Conservation (phyloP, 257 asterid species). For the Lycium barbarum region DNA sequence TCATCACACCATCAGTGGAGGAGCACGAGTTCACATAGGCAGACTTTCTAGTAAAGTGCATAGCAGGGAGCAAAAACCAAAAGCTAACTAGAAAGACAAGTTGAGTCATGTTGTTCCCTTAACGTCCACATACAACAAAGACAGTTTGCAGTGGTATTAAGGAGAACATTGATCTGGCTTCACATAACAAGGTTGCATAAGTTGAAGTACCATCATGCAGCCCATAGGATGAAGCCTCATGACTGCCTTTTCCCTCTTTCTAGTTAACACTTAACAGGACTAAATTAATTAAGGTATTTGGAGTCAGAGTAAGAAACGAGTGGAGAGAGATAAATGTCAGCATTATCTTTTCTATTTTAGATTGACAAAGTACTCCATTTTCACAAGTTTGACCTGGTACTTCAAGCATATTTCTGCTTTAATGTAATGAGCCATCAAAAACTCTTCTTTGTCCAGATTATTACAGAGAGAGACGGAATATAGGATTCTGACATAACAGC, state of each 20-base stretch:
- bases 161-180: slow-evolving; percentile 43
- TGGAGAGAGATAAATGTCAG: not conserved
- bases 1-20: not conserved
- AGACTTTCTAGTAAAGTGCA: not conserved
- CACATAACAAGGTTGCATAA: slow-evolving; percentile 33
- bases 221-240: slow-evolving; percentile 33
- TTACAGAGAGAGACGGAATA: not conserved
- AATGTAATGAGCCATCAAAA: not conserved
- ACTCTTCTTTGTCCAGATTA: not conserved
- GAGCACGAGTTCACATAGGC: not conserved
- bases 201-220: slow-evolving; percentile 28
- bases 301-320: not conserved
- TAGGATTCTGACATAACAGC: not conserved
- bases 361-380: not conserved
- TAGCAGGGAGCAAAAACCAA: not conserved
- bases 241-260: not conserved
- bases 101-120: slow-evolving; percentile 43
- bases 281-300: not conserved
- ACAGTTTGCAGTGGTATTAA: slow-evolving; percentile 37
- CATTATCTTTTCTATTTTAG: not conserved
- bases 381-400: not conserved
- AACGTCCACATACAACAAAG: slow-evolving; percentile 43
- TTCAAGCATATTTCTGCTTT: not conserved
- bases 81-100: not conserved
- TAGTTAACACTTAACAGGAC: not conserved